Evolutionary conservation across 2,329 filamentous ascomycete genomes (phyloP).

Genomic region (Aspergillus nomiae): DNA sequence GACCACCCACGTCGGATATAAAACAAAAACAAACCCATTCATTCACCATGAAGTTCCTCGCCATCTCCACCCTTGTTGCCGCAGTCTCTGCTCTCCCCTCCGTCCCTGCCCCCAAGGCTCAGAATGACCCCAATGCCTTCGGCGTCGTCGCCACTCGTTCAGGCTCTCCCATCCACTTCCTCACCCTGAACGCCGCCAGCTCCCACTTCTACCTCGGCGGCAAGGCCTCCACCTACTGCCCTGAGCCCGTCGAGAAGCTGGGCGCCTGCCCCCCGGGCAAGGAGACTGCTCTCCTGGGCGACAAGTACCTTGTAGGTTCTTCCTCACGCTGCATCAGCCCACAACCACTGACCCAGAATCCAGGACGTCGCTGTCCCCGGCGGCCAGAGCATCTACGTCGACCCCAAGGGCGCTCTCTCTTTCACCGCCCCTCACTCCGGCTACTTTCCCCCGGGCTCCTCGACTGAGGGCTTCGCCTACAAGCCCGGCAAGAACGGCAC

Average conservation of each 20-base stretch:
- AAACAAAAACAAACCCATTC: background rate
- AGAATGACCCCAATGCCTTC: constrained; percentile 31
- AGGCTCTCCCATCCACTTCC: constrained; percentile 51
- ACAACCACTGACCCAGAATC: background rate
- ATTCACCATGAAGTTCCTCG: constrained; percentile 29
- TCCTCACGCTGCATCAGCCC: background rate
- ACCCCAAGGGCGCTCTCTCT: constrained; percentile 53
- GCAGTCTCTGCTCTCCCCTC: constrained; percentile 25
- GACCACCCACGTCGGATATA: no score
- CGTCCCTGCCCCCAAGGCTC: constrained; percentile 9
- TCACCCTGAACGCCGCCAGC: constrained; percentile 47
- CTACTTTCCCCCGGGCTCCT: constrained; percentile 53
- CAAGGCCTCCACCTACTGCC: constrained; percentile 51
- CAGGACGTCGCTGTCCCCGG: constrained; percentile 60
- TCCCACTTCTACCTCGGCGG: constrained; percentile 54
- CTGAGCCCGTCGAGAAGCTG: constrained; percentile 31
- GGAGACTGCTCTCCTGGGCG: constrained; percentile 48
- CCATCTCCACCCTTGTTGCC: constrained; percentile 26
- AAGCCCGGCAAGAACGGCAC: constrained; percentile 22
- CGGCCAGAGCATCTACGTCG: constrained; percentile 63
- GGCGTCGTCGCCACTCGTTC: constrained; percentile 47
- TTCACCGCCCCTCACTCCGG: constrained; percentile 61
- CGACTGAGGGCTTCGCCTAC: constrained; percentile 52
- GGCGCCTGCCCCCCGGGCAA: constrained; percentile 47
- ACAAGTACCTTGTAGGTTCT: constrained; percentile 33